phyloP scores from a whole-genome alignment of 208 protist species.

The Porcisia deanei region DNA sequence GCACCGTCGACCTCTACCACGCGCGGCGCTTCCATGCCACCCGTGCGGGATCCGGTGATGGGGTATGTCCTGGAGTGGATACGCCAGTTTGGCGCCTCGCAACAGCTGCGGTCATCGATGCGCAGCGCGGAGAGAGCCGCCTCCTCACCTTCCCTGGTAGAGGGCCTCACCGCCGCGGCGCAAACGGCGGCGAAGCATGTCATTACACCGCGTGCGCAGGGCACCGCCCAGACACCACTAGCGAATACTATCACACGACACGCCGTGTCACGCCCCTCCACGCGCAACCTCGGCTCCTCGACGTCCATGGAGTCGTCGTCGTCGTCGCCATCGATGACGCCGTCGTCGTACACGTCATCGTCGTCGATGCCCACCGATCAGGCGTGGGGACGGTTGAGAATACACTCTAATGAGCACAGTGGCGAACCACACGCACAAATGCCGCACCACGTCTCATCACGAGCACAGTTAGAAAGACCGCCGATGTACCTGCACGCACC shows the following conservation, averaged over 20 bases:
- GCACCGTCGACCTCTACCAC: not conserved
- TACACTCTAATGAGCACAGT: not conserved
- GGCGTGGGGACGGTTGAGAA: not conserved
- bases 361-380: constrained; percentile 3
- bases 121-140: not conserved
- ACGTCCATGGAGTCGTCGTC: constrained; percentile 8
- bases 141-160: not conserved
- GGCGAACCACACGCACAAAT: not conserved
- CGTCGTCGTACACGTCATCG: constrained; percentile 3
- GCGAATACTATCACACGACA: not conserved
- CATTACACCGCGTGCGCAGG: not conserved
- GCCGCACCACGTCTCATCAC: not conserved
- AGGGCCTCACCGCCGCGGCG: constrained; percentile 28
- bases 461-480: not conserved
- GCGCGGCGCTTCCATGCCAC: not conserved
- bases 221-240: not conserved
- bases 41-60: constrained; percentile 67
- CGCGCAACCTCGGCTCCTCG: constrained; percentile 26
- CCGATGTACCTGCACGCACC: not conserved
- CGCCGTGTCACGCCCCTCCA: constrained; percentile 15
- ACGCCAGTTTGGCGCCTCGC: constrained; percentile 39
- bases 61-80: constrained; percentile 81
- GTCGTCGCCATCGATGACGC: not conserved
- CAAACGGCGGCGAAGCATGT: constrained; percentile 4
- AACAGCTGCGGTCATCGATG: constrained; percentile 9